Base-by-base conservation (phyloP, 257 asterid species). In the Solanum pinnatisectum region DNA sequence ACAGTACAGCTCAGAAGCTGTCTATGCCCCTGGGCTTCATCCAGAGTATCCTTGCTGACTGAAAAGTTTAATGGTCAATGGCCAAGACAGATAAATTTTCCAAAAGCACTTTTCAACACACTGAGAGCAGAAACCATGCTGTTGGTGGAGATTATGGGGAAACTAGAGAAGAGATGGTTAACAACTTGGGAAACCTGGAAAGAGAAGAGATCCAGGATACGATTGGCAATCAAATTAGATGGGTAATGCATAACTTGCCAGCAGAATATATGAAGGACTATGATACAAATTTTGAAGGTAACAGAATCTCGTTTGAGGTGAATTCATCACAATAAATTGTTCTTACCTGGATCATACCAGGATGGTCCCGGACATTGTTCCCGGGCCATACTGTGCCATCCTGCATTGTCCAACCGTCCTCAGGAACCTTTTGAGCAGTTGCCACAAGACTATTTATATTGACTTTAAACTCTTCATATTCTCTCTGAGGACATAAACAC, bases 331-430 rank as follows among this genome's bases (percentile, higher is more conserved):
- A 32, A 49, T 30, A 78, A 36, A 77, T 33, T 65, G 30, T 65
- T 83, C 95, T 88, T 87, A 95, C 99, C 98, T 96, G 99, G 87
- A 95, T 96, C 98, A 96, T 96, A 88, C 98, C 99, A 84, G 99
- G 98, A 91, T 96, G 99, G 89, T 95, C 99, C 86, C 96, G 86
- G 87, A 96, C 99, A 92, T 88, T 93, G 91, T 96, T 96, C 89
- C 99, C 99, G 22, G 99, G 99, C 99, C 99, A 96, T 42, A 95
- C 95, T 8, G 98, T 93, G 40, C 99, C 99, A 92, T 96, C 99
- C 90, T 93, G 98, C 98, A 95, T 95, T 59, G 99, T 95, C 98
- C 98, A 96, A 83, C 99, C 99, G 15, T 96, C 99, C 87, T 96
- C 99, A 0, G 99, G 99, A 89, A 93, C 98, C 91, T 95, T 96